A percentile compares a stretch with the other conserved stretches of the same genome.
These are phyloP conservation scores for Claviceps sp. DNA, from an alignment of 2,329 filamentous ascomycete genomes.

Conservation along the genomic window DNA sequence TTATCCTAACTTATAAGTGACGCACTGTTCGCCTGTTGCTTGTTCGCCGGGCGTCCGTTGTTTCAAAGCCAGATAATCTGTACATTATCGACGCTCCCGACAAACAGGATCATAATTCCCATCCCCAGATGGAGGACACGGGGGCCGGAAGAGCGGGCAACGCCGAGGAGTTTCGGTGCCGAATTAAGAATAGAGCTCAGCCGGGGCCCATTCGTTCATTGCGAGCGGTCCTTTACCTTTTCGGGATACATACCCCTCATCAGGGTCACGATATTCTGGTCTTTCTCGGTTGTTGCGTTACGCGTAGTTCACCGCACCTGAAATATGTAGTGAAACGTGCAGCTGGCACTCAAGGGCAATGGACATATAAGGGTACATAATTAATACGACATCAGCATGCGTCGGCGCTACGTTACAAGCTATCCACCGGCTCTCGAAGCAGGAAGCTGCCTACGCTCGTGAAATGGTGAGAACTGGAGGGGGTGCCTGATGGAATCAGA, in stretches of 20 bases:
- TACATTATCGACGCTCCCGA: neutral
- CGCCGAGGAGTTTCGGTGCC: neutral
- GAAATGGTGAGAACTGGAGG: too few species aligned
- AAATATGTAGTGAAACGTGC: neutral
- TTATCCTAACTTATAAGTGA: neutral
- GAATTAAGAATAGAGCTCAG: too few species aligned
- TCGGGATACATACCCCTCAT: too few species aligned
- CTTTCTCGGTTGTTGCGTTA: neutral
- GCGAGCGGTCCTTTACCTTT: too few species aligned
- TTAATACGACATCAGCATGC: neutral
- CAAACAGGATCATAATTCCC: neutral
- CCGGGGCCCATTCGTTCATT: too few species aligned
- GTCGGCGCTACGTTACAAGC: neutral
- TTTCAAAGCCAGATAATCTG: neutral
- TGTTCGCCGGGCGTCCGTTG: neutral
- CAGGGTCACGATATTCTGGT: neutral
- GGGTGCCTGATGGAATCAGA: neutral
- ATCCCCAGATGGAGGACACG: neutral
- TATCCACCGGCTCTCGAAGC: neutral
- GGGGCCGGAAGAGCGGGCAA: neutral
- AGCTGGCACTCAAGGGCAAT: neutral
- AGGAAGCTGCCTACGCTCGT: neutral
- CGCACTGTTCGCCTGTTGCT: slow-evolving; percentile 1
- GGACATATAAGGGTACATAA: neutral
- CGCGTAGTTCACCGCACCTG: neutral